A percentile compares a stretch with the other conserved stretches of the same genome.
phyloP scores from a whole-genome alignment of 2,329 filamentous ascomycete species.

The Balansia obtecta region DNA sequence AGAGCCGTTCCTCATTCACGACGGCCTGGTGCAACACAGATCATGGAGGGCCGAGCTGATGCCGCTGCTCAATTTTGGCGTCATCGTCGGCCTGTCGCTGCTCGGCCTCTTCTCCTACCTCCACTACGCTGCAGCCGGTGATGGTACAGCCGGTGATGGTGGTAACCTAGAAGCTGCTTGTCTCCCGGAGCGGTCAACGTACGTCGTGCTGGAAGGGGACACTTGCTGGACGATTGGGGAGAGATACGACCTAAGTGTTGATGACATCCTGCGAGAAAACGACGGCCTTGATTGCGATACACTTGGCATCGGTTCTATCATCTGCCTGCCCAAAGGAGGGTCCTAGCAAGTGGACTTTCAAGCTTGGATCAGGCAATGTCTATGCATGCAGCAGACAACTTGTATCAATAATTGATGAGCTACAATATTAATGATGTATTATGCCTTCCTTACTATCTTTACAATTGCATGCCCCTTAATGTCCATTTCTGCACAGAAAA shows the following conservation, averaged over 20 bases:
- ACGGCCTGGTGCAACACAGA: slow-evolving; percentile 14
- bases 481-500: no score
- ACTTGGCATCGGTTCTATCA: slow-evolving; percentile 26
- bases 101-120: slow-evolving; percentile 38
- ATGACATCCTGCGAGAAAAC: slow-evolving; percentile 34
- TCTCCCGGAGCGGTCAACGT: slow-evolving; percentile 21
- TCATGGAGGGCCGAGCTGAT: slow-evolving; percentile 40
- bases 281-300: slow-evolving; percentile 33
- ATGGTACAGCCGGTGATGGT: no score
- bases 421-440: no score
- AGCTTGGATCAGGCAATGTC: neutral
- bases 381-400: neutral
- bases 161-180: slow-evolving; percentile 6
- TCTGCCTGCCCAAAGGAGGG: slow-evolving; percentile 29
- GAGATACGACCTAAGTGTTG: slow-evolving; percentile 27
- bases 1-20: slow-evolving; percentile 19
- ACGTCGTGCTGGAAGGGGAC: slow-evolving; percentile 32
- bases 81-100: slow-evolving; percentile 38
- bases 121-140: slow-evolving; percentile 15
- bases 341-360: neutral
- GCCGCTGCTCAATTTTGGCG: slow-evolving; percentile 46
- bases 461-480: no score
- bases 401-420: no score
- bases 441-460: no score
- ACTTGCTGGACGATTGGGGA: slow-evolving; percentile 42